These are phyloP conservation scores for Tetratostichococcus sp. DNA, from an alignment of 139 green algal genomes.

Conservation along the genomic window DNA sequence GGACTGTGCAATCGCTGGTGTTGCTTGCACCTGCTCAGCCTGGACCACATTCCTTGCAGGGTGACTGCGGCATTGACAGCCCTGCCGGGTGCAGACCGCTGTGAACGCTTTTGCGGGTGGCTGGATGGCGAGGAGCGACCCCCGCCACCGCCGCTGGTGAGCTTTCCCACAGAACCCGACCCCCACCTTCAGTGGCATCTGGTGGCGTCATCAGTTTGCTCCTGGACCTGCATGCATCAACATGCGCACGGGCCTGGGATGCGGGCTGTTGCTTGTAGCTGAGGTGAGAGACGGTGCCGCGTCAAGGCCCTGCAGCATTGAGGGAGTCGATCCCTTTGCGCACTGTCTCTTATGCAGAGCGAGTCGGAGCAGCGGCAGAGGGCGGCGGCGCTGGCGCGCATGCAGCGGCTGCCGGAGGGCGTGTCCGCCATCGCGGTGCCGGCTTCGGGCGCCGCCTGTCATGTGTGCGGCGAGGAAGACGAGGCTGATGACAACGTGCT, in stretches of 20 bases:
- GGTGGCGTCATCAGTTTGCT: no score
- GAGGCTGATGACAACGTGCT: slow-evolving; percentile 51
- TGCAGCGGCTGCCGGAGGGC: slow-evolving; percentile 45
- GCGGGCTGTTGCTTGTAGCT: no score
- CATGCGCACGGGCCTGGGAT: no score
- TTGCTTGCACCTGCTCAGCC: no score
- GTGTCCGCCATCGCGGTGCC: slow-evolving; percentile 13
- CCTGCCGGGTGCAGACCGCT: slow-evolving; percentile 39
- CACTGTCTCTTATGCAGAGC: slow-evolving; percentile 21
- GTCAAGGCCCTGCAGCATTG: no score
- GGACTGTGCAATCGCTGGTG: no score
- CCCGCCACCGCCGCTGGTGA: slow-evolving; percentile 33
- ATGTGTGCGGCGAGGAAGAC: slow-evolving; percentile 60
- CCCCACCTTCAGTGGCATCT: no score
- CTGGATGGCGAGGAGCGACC: slow-evolving; percentile 19
- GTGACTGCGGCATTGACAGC: slow-evolving; percentile 33
- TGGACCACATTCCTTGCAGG: no score
- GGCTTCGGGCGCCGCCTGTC: slow-evolving; percentile 30
- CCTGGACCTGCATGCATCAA: no score
- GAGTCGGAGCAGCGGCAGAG: slow-evolving; percentile 31
- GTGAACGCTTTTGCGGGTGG: slow-evolving; percentile 50
- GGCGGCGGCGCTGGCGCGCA: slow-evolving; percentile 14
- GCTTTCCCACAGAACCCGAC: no score
- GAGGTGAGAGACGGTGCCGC: no score
- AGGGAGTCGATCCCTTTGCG: no score